These are phyloP conservation scores for Lentithecium fluviatile DNA, from an alignment of 495 filamentous ascomycete species.

Conservation along the genomic window DNA sequence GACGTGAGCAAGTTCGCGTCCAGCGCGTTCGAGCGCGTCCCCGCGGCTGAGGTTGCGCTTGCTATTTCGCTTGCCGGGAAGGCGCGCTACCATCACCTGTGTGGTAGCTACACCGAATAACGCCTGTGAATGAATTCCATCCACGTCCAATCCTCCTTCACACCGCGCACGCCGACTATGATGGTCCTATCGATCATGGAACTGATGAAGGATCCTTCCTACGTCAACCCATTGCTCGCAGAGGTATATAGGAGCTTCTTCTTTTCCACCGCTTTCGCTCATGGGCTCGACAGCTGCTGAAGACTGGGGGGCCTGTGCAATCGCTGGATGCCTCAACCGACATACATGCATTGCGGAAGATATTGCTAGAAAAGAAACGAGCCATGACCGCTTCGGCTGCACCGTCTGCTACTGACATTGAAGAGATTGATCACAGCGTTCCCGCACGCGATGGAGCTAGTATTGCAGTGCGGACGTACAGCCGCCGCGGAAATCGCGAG, in stretches of 20 bases:
- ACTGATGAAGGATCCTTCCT: slow-evolving; percentile 5
- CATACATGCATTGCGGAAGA: slow-evolving; percentile 5
- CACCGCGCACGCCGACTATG: not conserved
- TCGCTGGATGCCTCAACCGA: slow-evolving; percentile 1
- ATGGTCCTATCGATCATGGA: slow-evolving; percentile 2
- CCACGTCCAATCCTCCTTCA: no score
- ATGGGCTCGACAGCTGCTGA: slow-evolving; percentile 2
- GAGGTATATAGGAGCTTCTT: not conserved
- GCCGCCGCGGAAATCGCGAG: not conserved
- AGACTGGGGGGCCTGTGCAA: not conserved
- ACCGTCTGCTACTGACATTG: not conserved
- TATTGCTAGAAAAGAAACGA: not conserved
- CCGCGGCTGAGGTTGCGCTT: no score
- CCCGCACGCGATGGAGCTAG: not conserved
- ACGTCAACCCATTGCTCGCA: slow-evolving; percentile 7
- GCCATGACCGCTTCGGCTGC: not conserved
- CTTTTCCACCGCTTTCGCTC: no score
- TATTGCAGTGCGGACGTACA: slow-evolving; percentile 3
- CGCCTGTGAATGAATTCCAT: no score
- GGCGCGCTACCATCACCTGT: no score
- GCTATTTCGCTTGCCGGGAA: no score
- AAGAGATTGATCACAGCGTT: slow-evolving; percentile 1
- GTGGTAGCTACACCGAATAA: no score
- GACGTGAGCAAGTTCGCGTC: no score
- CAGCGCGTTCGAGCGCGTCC: no score